A percentile compares a stretch with the other conserved stretches of the same genome.
phyloP scores from a whole-genome alignment of 2,329 filamentous ascomycete genomes.

The Xylaria digitata region DNA sequence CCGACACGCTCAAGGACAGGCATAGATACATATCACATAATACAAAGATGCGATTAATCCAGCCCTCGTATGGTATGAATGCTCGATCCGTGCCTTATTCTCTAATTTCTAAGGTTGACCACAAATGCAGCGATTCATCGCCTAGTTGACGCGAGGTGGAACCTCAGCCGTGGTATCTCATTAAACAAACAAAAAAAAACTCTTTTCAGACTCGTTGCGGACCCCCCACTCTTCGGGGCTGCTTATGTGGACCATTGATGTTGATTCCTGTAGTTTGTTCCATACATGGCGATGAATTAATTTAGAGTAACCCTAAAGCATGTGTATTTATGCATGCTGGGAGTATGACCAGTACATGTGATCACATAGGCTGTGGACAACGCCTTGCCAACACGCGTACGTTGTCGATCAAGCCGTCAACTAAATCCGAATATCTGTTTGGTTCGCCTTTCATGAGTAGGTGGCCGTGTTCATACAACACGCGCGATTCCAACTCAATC shows the following conservation, averaged over 20 bases:
- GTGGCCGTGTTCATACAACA: slow-evolving; percentile 74
- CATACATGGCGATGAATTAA: not conserved
- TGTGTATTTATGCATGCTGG: not conserved
- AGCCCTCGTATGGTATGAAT: slow-evolving; percentile 3
- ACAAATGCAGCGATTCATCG: not conserved
- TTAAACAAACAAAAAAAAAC: slow-evolving; percentile 8
- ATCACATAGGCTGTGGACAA: slow-evolving; percentile 40
- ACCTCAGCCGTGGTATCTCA: slow-evolving; percentile 26
- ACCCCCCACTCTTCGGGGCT: too few species aligned
- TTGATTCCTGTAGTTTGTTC: not conserved
- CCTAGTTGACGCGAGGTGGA: not conserved
- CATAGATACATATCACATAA: not conserved
- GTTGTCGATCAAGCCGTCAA: slow-evolving; percentile 82
- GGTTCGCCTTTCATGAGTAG: slow-evolving; percentile 62
- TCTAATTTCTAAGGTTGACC: slow-evolving; percentile 1
- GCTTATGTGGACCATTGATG: not conserved
- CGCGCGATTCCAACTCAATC: slow-evolving; percentile 74
- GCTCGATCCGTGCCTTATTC: not conserved
- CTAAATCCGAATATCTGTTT: slow-evolving; percentile 73
- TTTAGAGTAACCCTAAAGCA: not conserved
- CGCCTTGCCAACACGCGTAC: slow-evolving; percentile 66
- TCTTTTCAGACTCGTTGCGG: slow-evolving; percentile 1
- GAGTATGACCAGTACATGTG: not conserved
- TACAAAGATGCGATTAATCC: not conserved
- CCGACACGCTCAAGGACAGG: not conserved